phyloP scores from a whole-genome alignment of 495 filamentous ascomycete species.

The Bacidia gigantensis region DNA sequence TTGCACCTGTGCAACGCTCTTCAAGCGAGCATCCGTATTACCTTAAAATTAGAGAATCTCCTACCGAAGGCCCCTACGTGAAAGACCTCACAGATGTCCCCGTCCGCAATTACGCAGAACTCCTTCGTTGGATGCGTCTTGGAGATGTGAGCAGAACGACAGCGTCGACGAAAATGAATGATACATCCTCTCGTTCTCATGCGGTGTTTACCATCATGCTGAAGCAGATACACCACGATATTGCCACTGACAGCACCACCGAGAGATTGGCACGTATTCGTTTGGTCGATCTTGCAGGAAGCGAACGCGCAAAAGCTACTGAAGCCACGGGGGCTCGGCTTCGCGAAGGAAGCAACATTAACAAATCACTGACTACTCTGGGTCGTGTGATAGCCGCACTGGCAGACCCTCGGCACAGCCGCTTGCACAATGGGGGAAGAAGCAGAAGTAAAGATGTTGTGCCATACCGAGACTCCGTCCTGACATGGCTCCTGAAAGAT shows the following conservation, averaged over 20 bases:
- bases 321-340: conserved; percentile 85
- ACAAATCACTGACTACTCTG: conserved; percentile 92
- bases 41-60: conserved; percentile 93
- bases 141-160: conserved; percentile 79
- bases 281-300: conserved; percentile 88
- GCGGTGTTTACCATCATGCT: conserved; percentile 96
- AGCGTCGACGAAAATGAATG: conserved; percentile 99
- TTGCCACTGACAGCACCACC: conserved; percentile 88
- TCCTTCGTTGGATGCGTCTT: conserved; percentile 78
- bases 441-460: conserved; percentile 57
- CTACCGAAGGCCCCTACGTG: conserved; percentile 91
- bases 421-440: conserved; percentile 26
- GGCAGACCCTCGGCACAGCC: conserved; percentile 59
- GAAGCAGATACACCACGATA: conserved; percentile 91
- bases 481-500: conserved; percentile 97
- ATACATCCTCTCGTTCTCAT: conserved; percentile 86
- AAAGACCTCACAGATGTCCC: conserved; percentile 90
- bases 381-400: conserved; percentile 95
- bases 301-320: conserved; percentile 87
- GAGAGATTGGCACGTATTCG: conserved; percentile 88
- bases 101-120: conserved; percentile 67
- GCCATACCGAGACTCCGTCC: conserved; percentile 87
- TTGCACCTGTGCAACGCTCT: conserved; percentile 51
- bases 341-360: conserved; percentile 93
- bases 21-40: conserved; percentile 62